phyloP scores from a whole-genome alignment of 1,284 basidiomycete genomes.

The Rhodotorula sp. region DNA sequence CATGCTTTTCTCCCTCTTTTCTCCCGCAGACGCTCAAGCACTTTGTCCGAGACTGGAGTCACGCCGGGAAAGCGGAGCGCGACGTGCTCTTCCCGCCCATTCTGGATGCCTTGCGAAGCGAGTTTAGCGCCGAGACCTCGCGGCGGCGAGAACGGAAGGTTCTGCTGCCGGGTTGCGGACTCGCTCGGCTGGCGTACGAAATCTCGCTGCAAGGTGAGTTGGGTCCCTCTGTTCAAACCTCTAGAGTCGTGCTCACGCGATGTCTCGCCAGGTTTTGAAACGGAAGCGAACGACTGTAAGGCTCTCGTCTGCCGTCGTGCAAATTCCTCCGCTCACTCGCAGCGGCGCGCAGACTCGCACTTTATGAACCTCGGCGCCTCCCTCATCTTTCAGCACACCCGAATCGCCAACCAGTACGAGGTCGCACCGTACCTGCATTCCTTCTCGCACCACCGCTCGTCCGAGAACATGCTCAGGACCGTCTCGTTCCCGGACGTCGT shows the following conservation, averaged over 20 bases:
- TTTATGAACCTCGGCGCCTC: conserved; percentile 65
- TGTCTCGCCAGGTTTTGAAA: not conserved
- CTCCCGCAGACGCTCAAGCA: conserved; percentile 56
- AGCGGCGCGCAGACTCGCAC: conserved; percentile 52
- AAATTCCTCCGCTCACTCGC: conserved; percentile 56
- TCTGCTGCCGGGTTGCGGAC: conserved; percentile 63
- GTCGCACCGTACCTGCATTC: conserved; percentile 63
- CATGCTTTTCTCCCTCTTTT: no score
- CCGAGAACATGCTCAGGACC: conserved; percentile 56
- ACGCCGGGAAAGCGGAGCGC: conserved; percentile 58
- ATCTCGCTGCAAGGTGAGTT: conserved; percentile 58
- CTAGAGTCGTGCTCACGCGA: not conserved
- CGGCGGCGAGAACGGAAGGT: conserved; percentile 50
- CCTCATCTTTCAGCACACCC: conserved; percentile 56
- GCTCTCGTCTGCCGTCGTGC: conserved; percentile 53
- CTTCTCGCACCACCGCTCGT: conserved; percentile 66
- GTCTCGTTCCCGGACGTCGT: conserved; percentile 62
- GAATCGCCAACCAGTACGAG: conserved; percentile 53
- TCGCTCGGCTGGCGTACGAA: conserved; percentile 66
- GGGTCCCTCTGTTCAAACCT: not conserved
- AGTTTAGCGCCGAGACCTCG: conserved; percentile 31
- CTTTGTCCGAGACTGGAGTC: conserved; percentile 66
- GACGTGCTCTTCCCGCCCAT: conserved; percentile 60
- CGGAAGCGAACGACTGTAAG: conserved; percentile 17
- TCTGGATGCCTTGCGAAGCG: conserved; percentile 54